phyloP scores from a whole-genome alignment of 768 basidiomycete species.

The Lanmaoa rubissima region DNA sequence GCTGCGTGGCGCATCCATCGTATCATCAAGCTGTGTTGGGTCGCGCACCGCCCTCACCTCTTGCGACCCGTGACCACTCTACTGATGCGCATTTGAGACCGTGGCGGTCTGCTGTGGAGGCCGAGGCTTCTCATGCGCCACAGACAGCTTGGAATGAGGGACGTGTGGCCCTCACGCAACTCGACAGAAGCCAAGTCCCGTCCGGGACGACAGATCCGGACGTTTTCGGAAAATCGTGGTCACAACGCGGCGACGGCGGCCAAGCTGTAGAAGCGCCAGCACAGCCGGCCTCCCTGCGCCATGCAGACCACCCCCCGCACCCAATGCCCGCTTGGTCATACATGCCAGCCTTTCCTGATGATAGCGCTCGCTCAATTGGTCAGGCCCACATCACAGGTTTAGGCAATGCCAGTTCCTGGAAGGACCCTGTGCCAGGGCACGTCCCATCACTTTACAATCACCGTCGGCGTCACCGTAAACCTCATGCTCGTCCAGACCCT shows the following conservation, averaged over 20 bases:
- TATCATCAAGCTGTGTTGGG: not conserved
- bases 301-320: not conserved
- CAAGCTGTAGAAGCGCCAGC: conserved; percentile 22
- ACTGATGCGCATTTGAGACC: not conserved
- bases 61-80: not conserved
- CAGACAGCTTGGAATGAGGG: not conserved
- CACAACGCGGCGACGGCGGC: not conserved
- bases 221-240: not conserved
- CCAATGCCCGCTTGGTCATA: not conserved
- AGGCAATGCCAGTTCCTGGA: not conserved
- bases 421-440: conserved; percentile 5
- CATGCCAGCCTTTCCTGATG: not conserved
- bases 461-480: not conserved
- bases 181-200: conserved; percentile 9
- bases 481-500: not conserved
- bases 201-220: not conserved
- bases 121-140: not conserved
- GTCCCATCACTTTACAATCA: not conserved
- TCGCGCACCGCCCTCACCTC: not conserved
- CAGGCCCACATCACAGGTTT: not conserved
- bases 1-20: not conserved
- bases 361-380: not conserved
- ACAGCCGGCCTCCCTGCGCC: conserved; percentile 1
- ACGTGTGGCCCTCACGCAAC: not conserved
- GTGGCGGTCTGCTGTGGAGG: not conserved